These are phyloP conservation scores for Acrodontium crateriforme DNA, from an alignment of 2,329 filamentous ascomycete genomes.

Conservation along the genomic window DNA sequence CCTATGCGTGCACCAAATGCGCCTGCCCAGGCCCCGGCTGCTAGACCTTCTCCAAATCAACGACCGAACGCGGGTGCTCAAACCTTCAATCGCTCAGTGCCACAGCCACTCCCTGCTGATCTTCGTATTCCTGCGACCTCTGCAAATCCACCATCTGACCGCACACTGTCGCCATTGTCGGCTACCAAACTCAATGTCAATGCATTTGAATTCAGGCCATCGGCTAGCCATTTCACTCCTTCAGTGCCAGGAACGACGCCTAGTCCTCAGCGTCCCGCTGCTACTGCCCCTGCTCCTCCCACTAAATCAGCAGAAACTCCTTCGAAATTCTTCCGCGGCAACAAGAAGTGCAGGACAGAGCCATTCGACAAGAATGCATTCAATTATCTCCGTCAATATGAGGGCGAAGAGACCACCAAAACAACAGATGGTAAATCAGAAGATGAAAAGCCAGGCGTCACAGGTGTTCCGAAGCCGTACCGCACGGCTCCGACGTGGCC, in stretches of 20 bases:
- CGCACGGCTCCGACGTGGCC: slow-evolving; percentile 80
- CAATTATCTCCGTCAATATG: slow-evolving; percentile 49
- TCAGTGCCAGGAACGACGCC: slow-evolving; percentile 67
- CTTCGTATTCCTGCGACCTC: slow-evolving; percentile 48
- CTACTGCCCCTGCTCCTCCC: slow-evolving; percentile 12
- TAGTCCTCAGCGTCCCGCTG: slow-evolving; percentile 34
- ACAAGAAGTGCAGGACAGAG: slow-evolving; percentile 49
- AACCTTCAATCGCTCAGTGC: too few relatives aligned
- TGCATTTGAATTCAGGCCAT: slow-evolving; percentile 71
- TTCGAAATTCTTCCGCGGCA: slow-evolving; percentile 15
- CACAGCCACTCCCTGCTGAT: slow-evolving; percentile 47
- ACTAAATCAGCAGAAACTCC: slow-evolving; percentile 5
- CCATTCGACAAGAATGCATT: slow-evolving; percentile 34
- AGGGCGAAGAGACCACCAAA: slow-evolving; percentile 39
- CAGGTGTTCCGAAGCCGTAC: slow-evolving; percentile 74
- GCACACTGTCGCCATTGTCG: slow-evolving; percentile 34
- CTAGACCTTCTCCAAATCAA: too few relatives aligned
- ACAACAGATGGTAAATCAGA: slow-evolving; percentile 60
- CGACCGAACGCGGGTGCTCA: too few relatives aligned
- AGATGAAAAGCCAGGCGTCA: too few relatives aligned
- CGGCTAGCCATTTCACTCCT: slow-evolving; percentile 69
- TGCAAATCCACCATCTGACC: slow-evolving; percentile 1
- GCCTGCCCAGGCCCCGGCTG: too few relatives aligned
- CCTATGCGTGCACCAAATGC: too few relatives aligned
- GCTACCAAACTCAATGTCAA: slow-evolving; percentile 46